These are phyloP conservation scores for Apiotrichum sp. DNA, from an alignment of 1,284 basidiomycete species.

Conservation along the genomic window DNA sequence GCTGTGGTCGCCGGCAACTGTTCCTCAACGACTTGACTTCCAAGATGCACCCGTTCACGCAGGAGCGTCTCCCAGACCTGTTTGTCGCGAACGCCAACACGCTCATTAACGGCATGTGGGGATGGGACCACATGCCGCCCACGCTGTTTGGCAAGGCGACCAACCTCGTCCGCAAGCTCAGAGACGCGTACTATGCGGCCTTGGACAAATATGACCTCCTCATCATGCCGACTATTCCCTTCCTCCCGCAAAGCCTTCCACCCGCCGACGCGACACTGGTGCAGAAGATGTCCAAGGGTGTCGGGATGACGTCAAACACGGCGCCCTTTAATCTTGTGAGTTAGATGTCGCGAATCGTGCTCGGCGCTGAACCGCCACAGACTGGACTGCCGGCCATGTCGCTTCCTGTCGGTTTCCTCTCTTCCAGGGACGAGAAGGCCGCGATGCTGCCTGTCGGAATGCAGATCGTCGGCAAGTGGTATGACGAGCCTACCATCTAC, in stretches of 20 bases:
- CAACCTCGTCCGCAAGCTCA: slow-evolving; percentile 46
- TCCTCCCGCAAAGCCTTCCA: slow-evolving; percentile 18
- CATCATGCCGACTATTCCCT: slow-evolving; percentile 49
- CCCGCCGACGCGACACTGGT: slow-evolving; percentile 6
- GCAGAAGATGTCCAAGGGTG: slow-evolving; percentile 22
- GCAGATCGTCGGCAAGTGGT: slow-evolving; percentile 43
- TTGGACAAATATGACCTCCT: slow-evolving; percentile 49
- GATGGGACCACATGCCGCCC: slow-evolving; percentile 21
- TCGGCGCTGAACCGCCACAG: slow-evolving; percentile 10
- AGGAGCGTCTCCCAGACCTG: slow-evolving; percentile 47
- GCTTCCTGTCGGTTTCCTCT: slow-evolving; percentile 41
- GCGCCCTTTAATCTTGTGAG: slow-evolving; percentile 33
- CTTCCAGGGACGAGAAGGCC: slow-evolving; percentile 32
- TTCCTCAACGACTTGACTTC: slow-evolving; percentile 47
- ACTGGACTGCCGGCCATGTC: slow-evolving; percentile 44
- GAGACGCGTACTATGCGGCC: slow-evolving; percentile 47
- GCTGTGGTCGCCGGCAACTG: slow-evolving; percentile 41
- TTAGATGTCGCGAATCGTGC: neutral
- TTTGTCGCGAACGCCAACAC: slow-evolving; percentile 8
- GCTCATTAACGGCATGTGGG: slow-evolving; percentile 23
- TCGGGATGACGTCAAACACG: slow-evolving; percentile 26
- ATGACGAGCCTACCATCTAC: slow-evolving; percentile 42
- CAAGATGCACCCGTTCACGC: slow-evolving; percentile 47
- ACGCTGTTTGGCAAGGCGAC: slow-evolving; percentile 27
- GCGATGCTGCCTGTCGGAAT: slow-evolving; percentile 43